Evolutionary conservation across 2,329 filamentous ascomycete genomes (phyloP), one percentile per base, ranked within the genome.

Genomic region (Colletotrichum tamarilloi): DNA sequence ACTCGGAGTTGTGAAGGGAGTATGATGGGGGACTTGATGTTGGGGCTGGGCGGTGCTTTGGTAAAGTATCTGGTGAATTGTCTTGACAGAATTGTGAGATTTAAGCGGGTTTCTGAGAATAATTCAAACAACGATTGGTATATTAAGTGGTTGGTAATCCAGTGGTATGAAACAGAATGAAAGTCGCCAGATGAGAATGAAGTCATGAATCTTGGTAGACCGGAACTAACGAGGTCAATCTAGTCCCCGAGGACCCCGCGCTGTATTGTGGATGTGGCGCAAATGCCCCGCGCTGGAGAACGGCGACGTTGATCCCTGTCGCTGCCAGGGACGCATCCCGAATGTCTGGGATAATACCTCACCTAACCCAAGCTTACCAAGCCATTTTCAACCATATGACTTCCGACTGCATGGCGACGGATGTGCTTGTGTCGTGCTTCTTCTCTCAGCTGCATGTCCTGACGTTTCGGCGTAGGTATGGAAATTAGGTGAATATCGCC

Each of bases 181-280:
- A 46, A 49, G 22, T 22, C 19, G 30, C 38, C n/a, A 49, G 9
- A 30, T 42, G 38, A 46, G 42, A 60, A 42, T 67, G 55, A 67
- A 70, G 62, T 70, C 68, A 59, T 55, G 38, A 42, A 30, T 24
- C 35, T 32, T 46, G 38, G 26, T 24, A 24, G 28, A 8, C 62
- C 42, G 42, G 55, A 55, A 55, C 68, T 56, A 64, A 30, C 19
- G 22, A 59, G 16, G 5, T 9, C 38, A 11, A 14, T 19, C 16
- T 56, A 58, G 67, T 58, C 53, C 42, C 67, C 67, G 62, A 70
- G 30, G 62, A 65, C 55, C 62, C 67, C 67, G 42, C 67, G 62
- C 46, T 49, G 42, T n/a, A 42, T 42, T 42, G 16, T 19, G 38
- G 28, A 70, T n/a, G 12, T 24, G 16, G 19, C 28, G 46, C 12